Conservation (phyloP, 306 rosid species). For the Vicia faba region DNA sequence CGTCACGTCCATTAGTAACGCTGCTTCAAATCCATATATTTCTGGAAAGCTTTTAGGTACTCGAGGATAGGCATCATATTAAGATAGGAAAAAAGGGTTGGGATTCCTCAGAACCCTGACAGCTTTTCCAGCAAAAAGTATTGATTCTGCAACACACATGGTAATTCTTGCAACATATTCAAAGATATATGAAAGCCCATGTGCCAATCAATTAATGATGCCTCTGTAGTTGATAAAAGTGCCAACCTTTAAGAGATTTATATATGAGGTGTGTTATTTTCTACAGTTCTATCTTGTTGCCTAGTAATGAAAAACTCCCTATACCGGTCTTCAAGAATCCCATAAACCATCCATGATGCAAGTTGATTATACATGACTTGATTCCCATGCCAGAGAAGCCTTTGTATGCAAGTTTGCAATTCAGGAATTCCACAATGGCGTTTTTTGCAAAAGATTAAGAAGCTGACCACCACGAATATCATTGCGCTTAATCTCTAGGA, state of each 20-base stretch:
- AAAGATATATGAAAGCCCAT: constrained; percentile 83
- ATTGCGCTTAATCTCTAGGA: constrained; percentile 78
- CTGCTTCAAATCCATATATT: constrained; percentile 63
- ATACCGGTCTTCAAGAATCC: constrained; percentile 88
- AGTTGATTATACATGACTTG: constrained; percentile 96
- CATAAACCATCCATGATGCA: constrained; percentile 95
- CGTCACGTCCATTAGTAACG: too few species aligned
- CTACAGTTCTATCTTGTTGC: constrained; percentile 81
- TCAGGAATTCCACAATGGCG: constrained; percentile 98
- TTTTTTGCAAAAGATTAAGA: constrained; percentile 80
- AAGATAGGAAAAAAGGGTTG: constrained; percentile 68
- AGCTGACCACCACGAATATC: constrained; percentile 89
- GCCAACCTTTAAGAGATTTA: constrained; percentile 73
- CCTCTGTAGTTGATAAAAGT: constrained; percentile 65
- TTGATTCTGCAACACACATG: constrained; percentile 86
- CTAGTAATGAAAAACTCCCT: constrained; percentile 90
- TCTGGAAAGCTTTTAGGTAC: constrained; percentile 68
- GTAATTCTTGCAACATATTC: constrained; percentile 96
- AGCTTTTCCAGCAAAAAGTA: constrained; percentile 96
- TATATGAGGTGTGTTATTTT: constrained; percentile 54
- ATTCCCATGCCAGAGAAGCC: constrained; percentile 99
- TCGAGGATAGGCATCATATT: constrained; percentile 58
- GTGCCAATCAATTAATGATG: constrained; percentile 92
- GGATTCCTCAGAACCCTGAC: constrained; percentile 88
- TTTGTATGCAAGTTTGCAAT: constrained; percentile 89